Evolutionary conservation across 306 rosid species (phyloP), one percentile per base, ranked within the genome.

Genomic region (Cercis canadensis): DNA sequence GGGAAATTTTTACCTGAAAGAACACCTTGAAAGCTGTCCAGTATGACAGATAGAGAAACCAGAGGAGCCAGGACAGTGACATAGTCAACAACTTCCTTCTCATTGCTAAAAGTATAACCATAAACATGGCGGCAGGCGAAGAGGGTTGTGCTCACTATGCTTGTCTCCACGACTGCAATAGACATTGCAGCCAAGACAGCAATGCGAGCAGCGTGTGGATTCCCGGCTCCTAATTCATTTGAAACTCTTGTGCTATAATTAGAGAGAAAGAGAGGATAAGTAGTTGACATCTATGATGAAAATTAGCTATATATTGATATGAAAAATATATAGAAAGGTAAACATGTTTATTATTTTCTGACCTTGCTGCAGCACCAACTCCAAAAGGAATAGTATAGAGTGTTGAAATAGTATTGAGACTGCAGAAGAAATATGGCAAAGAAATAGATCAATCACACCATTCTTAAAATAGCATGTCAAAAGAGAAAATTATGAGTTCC

Each of bases 181-280:
- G 75, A 81, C 63, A 83, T 67, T 3, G 74, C 82, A 19, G 86
- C 95, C 14, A 69, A 37, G n/a, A 88, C 78, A 56, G 83, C 83
- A 19, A 84, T 18, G 2, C 81, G 87, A 29, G 92, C 92, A 44
- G 74, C 84, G 41, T 63, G 62, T 21, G 90, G 83, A 73, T 83
- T 84, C 55, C 92, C 89, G 13, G 95, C 90, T 70, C 92, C 95
- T 69, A 90, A 57, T 81, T 90, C 97, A 79, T 88, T 90, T 55
- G 94, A 82, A 58, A 90, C 84, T 65, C 97, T 82, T 39, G 90
- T 88, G 65, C 97, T 88, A 53, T 17, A 51, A 19, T 37, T 39
- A 67, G 37, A 67, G 8, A 44, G 8, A 69, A 70, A 73, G 41
- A 8, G 18, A 21, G 12, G 19, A 37, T 14, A 24, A 19, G 6